Conservation (phyloP, 495 filamentous ascomycete species). For the Penicillium ucsense region DNA sequence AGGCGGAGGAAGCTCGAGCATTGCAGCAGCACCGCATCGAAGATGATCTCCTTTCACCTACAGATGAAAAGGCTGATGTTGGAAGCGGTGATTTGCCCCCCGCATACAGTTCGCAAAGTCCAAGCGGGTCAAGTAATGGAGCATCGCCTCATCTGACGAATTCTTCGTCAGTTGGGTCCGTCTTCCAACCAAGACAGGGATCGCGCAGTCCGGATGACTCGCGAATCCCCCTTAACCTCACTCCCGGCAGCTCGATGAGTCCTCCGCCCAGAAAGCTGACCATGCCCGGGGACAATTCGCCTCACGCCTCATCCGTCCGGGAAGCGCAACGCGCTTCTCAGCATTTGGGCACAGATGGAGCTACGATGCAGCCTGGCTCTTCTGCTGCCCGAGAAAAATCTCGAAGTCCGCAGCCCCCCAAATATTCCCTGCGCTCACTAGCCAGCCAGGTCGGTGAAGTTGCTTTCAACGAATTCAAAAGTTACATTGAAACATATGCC, state of each 20-base stretch:
- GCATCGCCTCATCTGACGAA: slow-evolving; percentile 8
- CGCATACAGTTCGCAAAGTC: slow-evolving; percentile 22
- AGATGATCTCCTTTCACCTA: slow-evolving; percentile 20
- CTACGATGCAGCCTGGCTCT: slow-evolving; percentile 4
- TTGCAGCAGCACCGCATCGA: slow-evolving; percentile 39
- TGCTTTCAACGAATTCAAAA: slow-evolving; percentile 57
- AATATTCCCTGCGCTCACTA: slow-evolving; percentile 28
- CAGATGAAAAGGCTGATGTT: slow-evolving; percentile 15
- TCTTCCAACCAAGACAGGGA: slow-evolving; percentile 17
- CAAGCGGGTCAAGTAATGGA: slow-evolving; percentile 16
- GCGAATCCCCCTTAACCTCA: slow-evolving; percentile 14
- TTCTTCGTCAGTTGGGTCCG: slow-evolving; percentile 18
- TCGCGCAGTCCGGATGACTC: slow-evolving; percentile 14
- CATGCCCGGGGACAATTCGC: slow-evolving; percentile 1
- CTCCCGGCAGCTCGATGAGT: slow-evolving; percentile 12
- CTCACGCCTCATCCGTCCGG: too few relatives aligned
- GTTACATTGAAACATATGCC: slow-evolving; percentile 54
- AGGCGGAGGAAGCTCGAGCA: slow-evolving; percentile 60
- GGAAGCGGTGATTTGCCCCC: slow-evolving; percentile 4
- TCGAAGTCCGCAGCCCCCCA: slow-evolving; percentile 26
- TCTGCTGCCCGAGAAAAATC: slow-evolving; percentile 14
- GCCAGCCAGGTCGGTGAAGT: slow-evolving; percentile 46
- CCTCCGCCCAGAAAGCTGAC: slow-evolving; percentile 10
- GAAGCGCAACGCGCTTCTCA: too few relatives aligned
- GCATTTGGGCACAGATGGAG: too few relatives aligned